Evolutionary conservation across 352 stramenopile genomes (phyloP).

Genomic region (Pythium rhizo-oryzae): DNA sequence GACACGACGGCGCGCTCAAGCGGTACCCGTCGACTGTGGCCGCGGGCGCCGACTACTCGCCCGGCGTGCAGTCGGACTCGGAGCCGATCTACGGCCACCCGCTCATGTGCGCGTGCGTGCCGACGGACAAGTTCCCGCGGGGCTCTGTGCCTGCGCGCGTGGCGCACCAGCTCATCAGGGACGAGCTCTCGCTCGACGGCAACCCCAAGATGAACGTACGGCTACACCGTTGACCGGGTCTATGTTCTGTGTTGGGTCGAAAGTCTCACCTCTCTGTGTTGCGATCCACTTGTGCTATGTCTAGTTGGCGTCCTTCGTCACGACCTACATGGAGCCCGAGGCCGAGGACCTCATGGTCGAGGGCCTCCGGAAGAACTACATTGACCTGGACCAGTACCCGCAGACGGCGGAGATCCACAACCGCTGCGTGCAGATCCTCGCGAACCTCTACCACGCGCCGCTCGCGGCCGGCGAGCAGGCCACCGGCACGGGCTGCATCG

Average conservation of each 20-base stretch:
- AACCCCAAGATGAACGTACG: constrained; percentile 91
- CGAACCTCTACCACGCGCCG: constrained; percentile 89
- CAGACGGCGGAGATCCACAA: constrained; percentile 94
- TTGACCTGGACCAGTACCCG: constrained; percentile 93
- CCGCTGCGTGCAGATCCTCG: constrained; percentile 92
- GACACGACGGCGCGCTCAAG: constrained; percentile 7
- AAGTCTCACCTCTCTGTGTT: constrained; percentile 1
- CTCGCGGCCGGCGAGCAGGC: constrained; percentile 53
- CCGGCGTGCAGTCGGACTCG: constrained; percentile 36
- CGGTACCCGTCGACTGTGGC: constrained; percentile 3
- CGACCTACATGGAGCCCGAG: constrained; percentile 92
- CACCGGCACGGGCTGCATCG: constrained; percentile 89
- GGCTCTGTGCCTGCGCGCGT: constrained; percentile 74
- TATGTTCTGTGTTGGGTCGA: not conserved
- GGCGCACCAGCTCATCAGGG: constrained; percentile 88
- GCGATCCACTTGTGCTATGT: not conserved
- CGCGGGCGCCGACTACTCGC: constrained; percentile 29
- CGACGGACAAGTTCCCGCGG: constrained; percentile 64
- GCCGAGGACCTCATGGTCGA: constrained; percentile 91
- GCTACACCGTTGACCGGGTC: not conserved
- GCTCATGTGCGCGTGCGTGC: constrained; percentile 72
- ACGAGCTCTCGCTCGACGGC: constrained; percentile 88
- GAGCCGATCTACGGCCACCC: constrained; percentile 83
- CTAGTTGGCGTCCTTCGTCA: constrained; percentile 89
- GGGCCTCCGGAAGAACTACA: constrained; percentile 92